Evolutionary conservation across 2,329 filamentous ascomycete species (phyloP), one percentile per base, ranked within the genome.

Genomic region (Pyrenochaeta sp.): DNA sequence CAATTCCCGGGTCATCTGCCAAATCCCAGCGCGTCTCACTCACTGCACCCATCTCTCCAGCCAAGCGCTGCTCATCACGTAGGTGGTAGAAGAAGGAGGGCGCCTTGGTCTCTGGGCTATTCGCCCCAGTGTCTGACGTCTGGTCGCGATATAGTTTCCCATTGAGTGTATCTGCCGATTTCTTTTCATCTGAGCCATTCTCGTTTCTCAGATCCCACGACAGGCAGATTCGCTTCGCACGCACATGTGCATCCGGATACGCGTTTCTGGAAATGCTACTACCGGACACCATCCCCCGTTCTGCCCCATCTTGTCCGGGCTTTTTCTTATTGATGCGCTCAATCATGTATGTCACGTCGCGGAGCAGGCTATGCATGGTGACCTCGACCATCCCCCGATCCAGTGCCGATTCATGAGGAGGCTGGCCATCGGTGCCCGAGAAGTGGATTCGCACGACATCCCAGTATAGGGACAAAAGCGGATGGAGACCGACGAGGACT

Each of bases 201-300:
- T 35, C 13, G n/a, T n/a, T n/a, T 13, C 17, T 32, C 8, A 43
- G 23, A 37, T 43, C 27, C 41, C 41, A 43, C 14, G 41, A 43
- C n/a, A 43, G 26, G 18, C 24, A 43, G 11, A 43, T 43, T 7
- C 34, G 32, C 4, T 29, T 28, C 23, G 32, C 21, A 4, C 27
- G 37, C 3, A 37, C 41, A 6, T 14, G 7, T 15, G 29, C 23
- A 7, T 21, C 34, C 9, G 37, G 29, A 34, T 34, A 41, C 4
- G 22, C 20, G 8, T 17, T 8, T 7, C 17, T 22, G 37, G 32
- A 40, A 26, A 40, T 40, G 7, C 4, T 9, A 7, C 32, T 20
- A 3, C 31, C n/a, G 13, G 9, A n/a, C 4, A 18, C 7, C n/a
- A 9, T 6, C 14, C 9, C 23, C 26, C 9, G 15, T 22, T n/a